These are phyloP conservation scores for Plectosphaerella plurivora DNA, from an alignment of 2,329 filamentous ascomycete genomes.

Conservation along the genomic window DNA sequence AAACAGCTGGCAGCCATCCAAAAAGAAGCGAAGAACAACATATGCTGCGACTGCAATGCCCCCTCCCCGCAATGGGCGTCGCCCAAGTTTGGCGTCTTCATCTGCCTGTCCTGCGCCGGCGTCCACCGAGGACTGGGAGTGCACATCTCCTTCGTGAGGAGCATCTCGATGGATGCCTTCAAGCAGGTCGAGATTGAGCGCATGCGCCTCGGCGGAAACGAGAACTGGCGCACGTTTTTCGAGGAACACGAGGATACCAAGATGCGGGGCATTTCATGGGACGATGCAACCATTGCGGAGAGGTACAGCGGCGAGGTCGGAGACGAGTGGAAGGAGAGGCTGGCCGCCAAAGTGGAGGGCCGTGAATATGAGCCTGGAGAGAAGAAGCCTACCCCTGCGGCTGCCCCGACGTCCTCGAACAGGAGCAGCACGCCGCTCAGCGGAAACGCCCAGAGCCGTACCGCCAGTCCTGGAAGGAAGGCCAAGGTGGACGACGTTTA, in stretches of 20 bases:
- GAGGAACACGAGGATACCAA: slow-evolving; percentile 64
- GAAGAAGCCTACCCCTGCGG: slow-evolving; percentile 42
- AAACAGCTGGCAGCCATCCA: slow-evolving; percentile 81
- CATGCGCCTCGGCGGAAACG: slow-evolving; percentile 91
- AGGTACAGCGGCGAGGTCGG: slow-evolving; percentile 85
- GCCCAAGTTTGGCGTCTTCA: slow-evolving; percentile 97
- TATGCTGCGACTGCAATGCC: slow-evolving; percentile 92
- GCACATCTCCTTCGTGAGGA: slow-evolving; percentile 96
- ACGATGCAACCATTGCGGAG: slow-evolving; percentile 85
- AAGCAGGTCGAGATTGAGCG: slow-evolving; percentile 88
- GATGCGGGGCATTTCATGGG: slow-evolving; percentile 68
- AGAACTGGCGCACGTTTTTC: slow-evolving; percentile 83
- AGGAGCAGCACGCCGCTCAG: slow-evolving; percentile 37
- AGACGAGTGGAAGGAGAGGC: slow-evolving; percentile 90
- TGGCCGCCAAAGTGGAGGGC: slow-evolving; percentile 84
- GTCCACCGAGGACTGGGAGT: slow-evolving; percentile 93
- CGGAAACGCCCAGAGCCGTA: slow-evolving; percentile 30
- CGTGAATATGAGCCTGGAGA: slow-evolving; percentile 76
- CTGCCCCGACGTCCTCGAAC: slow-evolving; percentile 28
- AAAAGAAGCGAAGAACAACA: slow-evolving; percentile 82
- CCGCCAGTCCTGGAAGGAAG: slow-evolving; percentile 40
- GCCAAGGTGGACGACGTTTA: slow-evolving; percentile 77
- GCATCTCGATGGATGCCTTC: slow-evolving; percentile 98
- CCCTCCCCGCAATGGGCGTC: slow-evolving; percentile 97
- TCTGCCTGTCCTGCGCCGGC: slow-evolving; percentile 93